Evolutionary conservation across 129 eudicot genomes (phyloP).

Genomic region (Flaveria sonorensis): DNA sequence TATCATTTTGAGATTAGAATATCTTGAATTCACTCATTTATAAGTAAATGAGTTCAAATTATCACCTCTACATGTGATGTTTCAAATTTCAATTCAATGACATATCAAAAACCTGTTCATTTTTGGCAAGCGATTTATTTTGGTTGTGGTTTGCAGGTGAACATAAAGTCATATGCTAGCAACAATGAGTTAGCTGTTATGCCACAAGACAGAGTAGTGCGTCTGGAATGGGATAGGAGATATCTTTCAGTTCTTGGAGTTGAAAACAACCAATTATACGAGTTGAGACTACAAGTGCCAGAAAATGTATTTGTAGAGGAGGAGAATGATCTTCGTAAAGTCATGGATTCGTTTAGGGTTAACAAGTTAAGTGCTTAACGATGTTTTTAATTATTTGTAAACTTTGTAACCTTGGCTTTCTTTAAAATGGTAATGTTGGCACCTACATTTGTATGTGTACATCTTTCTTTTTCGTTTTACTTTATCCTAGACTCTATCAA

Average conservation of each 20-base stretch:
- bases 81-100: too few species aligned
- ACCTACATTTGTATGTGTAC: not conserved
- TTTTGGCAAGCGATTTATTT: constrained; percentile 12
- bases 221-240: constrained; percentile 85
- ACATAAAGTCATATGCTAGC: constrained; percentile 92
- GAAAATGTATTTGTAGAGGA: constrained; percentile 76
- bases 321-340: constrained; percentile 73
- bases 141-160: constrained; percentile 51
- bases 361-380: constrained; percentile 63
- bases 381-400: constrained; percentile 2
- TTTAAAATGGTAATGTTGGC: not conserved
- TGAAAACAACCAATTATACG: constrained; percentile 88
- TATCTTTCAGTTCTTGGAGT: constrained; percentile 97
- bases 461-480: not conserved
- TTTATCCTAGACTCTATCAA: too few species aligned
- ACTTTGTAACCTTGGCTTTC: constrained; percentile 9
- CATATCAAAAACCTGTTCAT: not conserved
- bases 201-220: constrained; percentile 82
- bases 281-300: constrained; percentile 80
- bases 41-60: not conserved
- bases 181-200: constrained; percentile 94
- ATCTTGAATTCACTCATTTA: not conserved
- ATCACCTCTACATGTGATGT: not conserved
- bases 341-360: constrained; percentile 88
- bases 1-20: too few species aligned